A percentile compares a stretch with the other conserved stretches of the same genome.
Conservation (phyloP, 371 early-diverging fungal species). For the Mucor mucedo region DNA sequence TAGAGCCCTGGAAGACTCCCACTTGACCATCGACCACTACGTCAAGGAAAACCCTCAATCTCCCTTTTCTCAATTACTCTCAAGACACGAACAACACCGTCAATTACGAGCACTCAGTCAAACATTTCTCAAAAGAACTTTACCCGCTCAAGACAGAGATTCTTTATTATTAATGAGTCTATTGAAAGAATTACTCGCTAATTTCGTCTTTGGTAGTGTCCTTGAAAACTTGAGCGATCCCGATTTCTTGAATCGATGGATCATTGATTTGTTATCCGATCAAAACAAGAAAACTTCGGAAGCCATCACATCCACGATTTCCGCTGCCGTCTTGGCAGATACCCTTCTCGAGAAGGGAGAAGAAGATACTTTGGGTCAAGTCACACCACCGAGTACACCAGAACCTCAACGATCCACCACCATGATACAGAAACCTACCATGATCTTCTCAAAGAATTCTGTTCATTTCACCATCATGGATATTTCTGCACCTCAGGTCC, state of each 20-base stretch:
- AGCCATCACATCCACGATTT: not conserved
- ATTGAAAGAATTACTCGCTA: slow-evolving; percentile 45
- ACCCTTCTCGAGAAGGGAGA: not conserved
- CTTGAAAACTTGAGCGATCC: slow-evolving; percentile 47
- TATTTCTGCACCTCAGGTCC: slow-evolving; percentile 32
- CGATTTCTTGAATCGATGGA: slow-evolving; percentile 49
- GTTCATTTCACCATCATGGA: slow-evolving; percentile 54
- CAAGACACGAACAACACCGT: slow-evolving; percentile 45
- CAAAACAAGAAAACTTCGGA: slow-evolving; percentile 10
- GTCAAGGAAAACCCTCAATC: slow-evolving; percentile 48
- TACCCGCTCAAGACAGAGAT: slow-evolving; percentile 38
- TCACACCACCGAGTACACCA: slow-evolving; percentile 14
- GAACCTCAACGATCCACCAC: slow-evolving; percentile 13
- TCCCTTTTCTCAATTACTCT: slow-evolving; percentile 53
- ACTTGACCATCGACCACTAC: slow-evolving; percentile 41
- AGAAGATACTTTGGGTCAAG: not conserved
- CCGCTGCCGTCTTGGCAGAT: slow-evolving; percentile 17
- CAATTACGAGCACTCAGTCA: slow-evolving; percentile 42
- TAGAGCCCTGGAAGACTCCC: slow-evolving; percentile 47
- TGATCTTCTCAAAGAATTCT: slow-evolving; percentile 42
- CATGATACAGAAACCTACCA: not conserved
- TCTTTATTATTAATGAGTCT: slow-evolving; percentile 38
- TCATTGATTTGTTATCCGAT: slow-evolving; percentile 42
- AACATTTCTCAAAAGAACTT: slow-evolving; percentile 37
- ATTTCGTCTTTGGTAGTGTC: slow-evolving; percentile 42